Evolutionary conservation across 176 grass and related monocot species (phyloP).

Genomic region (Metroxylon sagu): DNA sequence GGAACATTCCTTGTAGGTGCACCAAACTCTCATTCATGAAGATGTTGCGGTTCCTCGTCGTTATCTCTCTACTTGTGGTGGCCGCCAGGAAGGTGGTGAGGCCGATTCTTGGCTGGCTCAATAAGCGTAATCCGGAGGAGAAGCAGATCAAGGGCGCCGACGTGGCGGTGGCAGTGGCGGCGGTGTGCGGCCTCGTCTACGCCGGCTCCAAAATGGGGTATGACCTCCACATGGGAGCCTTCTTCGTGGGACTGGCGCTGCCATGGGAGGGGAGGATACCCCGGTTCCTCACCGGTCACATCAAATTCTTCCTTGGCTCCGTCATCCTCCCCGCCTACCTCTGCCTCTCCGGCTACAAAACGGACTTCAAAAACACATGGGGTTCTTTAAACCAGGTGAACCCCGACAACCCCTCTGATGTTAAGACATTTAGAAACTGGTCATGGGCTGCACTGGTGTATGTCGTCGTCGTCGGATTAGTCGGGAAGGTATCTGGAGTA

Average conservation of each 20-base stretch:
- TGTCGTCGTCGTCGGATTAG: too few species aligned
- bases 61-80: slow-evolving; percentile 16
- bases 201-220: slow-evolving; percentile 30
- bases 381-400: too few species aligned
- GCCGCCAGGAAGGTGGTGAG: slow-evolving; percentile 25
- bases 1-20: too few species aligned
- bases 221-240: slow-evolving; percentile 53
- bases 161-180: slow-evolving; percentile 24
- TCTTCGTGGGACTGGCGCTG: slow-evolving; percentile 58
- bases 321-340: slow-evolving; percentile 56
- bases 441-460: too few species aligned
- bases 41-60: slow-evolving; percentile 13
- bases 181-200: slow-evolving; percentile 29
- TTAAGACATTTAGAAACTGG: too few species aligned
- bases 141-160: slow-evolving; percentile 54
- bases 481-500: slow-evolving; percentile 46
- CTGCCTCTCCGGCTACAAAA: slow-evolving; percentile 11
- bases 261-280: slow-evolving; percentile 59
- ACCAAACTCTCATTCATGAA: too few species aligned
- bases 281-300: slow-evolving; percentile 48
- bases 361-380: neutral
- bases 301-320: slow-evolving; percentile 61
- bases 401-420: too few species aligned
- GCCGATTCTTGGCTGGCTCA: slow-evolving; percentile 49
- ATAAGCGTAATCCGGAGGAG: slow-evolving; percentile 51